phyloP scores from a whole-genome alignment of 495 filamentous ascomycete species.

The Penicillium malachiteum region DNA sequence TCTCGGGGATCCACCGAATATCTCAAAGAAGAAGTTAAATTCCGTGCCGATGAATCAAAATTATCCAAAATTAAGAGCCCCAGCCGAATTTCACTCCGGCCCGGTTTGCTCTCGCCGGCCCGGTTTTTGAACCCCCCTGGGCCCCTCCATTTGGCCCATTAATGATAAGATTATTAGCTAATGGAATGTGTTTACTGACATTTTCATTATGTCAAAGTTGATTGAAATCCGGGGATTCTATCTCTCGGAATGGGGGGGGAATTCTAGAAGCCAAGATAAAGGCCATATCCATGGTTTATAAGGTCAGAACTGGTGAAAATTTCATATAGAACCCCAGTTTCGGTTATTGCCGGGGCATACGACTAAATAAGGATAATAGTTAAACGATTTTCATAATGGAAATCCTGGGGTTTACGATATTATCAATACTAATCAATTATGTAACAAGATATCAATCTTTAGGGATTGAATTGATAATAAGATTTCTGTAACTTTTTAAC shows the following conservation, averaged over 20 bases:
- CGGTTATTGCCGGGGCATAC: no score
- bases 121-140: constrained; percentile 1
- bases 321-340: no score
- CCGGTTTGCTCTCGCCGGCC: background rate
- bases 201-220: background rate
- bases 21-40: background rate
- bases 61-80: background rate
- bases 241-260: background rate
- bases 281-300: no score
- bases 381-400: no score
- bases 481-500: no score
- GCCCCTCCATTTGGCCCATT: constrained; percentile 1
- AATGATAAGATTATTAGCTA: background rate
- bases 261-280: background rate
- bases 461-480: no score
- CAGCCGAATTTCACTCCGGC: background rate
- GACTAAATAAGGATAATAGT: no score
- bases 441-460: no score
- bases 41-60: background rate
- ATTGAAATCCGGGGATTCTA: background rate
- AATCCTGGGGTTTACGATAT: no score
- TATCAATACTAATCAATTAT: no score
- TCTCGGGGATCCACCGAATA: background rate
- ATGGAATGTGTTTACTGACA: background rate
- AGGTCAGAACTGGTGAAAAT: no score